Evolutionary conservation across 306 rosid species (phyloP).

Genomic region (Begonia loranthoides): DNA sequence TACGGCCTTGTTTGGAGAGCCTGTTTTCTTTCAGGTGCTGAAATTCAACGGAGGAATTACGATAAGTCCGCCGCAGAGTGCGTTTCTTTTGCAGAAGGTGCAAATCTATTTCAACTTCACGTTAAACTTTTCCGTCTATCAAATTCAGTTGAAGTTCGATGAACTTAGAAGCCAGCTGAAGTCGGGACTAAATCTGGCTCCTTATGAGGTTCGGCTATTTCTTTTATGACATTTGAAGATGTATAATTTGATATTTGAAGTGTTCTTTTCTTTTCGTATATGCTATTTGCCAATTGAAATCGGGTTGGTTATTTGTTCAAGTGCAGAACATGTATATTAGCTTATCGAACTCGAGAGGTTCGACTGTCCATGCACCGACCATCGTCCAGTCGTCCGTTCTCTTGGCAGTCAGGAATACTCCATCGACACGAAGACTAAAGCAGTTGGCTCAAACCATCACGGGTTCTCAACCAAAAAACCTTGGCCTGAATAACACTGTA

Average conservation of each 20-base stretch:
- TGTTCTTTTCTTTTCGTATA: no score
- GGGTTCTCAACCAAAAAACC: conserved; percentile 59
- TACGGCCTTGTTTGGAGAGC: conserved; percentile 48
- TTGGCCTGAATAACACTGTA: conserved; percentile 73
- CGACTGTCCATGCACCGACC: conserved; percentile 61
- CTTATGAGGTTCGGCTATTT: conserved; percentile 49
- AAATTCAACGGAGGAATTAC: conserved; percentile 78
- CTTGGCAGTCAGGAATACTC: conserved; percentile 53
- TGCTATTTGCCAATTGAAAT: conserved; percentile 12
- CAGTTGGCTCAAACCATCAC: conserved; percentile 81
- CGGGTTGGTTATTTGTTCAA: conserved; percentile 16
- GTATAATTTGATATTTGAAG: background rate
- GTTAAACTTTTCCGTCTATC: conserved; percentile 58
- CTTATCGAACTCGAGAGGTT: conserved; percentile 62
- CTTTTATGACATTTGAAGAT: conserved; percentile 5
- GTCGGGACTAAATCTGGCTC: conserved; percentile 52
- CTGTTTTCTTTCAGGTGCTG: conserved; percentile 55
- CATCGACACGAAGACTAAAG: conserved; percentile 50
- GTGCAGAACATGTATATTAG: conserved; percentile 52
- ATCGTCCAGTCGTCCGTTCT: conserved; percentile 54
- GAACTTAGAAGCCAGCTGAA: conserved; percentile 59
- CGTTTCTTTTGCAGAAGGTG: conserved; percentile 62
- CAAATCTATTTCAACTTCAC: conserved; percentile 57
- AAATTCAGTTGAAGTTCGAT: conserved; percentile 41
- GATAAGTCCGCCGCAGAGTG: conserved; percentile 50